Percentiles rank a stretch among this genome's conserved stretches.
These are phyloP conservation scores for Carallia pectinifolia DNA, from an alignment of 345 rosid species.

Conservation along the genomic window DNA sequence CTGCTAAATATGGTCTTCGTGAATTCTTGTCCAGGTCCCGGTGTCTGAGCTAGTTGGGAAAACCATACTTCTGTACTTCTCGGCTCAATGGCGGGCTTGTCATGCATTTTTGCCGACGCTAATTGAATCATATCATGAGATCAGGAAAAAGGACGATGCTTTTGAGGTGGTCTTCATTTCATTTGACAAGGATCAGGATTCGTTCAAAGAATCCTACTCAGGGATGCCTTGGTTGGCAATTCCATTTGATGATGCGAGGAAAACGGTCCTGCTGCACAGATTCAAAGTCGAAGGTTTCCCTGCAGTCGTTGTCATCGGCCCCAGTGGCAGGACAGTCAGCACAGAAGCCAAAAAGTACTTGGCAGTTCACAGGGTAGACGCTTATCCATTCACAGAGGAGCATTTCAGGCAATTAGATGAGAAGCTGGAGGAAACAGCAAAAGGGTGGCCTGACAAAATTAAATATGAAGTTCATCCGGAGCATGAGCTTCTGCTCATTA, in stretches of 20 bases:
- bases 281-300: conserved; percentile 63
- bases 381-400: conserved; percentile 67
- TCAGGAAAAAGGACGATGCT: conserved; percentile 46
- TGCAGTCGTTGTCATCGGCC: conserved; percentile 47
- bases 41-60: conserved; percentile 62
- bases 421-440: background rate
- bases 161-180: conserved; percentile 61
- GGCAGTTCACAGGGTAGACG: conserved; percentile 44
- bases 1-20: background rate
- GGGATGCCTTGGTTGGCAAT: conserved; percentile 72
- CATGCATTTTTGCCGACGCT: conserved; percentile 63
- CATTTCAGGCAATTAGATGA: conserved; percentile 45
- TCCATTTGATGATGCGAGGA: conserved; percentile 64
- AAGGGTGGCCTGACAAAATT: conserved; percentile 20
- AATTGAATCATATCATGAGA: conserved; percentile 53
- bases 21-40: conserved; percentile 38
- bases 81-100: conserved; percentile 62
- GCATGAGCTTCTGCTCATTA: conserved; percentile 9
- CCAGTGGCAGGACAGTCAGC: conserved; percentile 47
- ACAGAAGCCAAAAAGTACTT: conserved; percentile 46
- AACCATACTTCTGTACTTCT: conserved; percentile 64
- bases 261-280: conserved; percentile 33
- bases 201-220: conserved; percentile 50
- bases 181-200: conserved; percentile 50
- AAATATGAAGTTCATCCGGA: conserved; percentile 10